Conservation (phyloP, 2,329 filamentous ascomycete species). For the Elsinoe ampelina region DNA sequence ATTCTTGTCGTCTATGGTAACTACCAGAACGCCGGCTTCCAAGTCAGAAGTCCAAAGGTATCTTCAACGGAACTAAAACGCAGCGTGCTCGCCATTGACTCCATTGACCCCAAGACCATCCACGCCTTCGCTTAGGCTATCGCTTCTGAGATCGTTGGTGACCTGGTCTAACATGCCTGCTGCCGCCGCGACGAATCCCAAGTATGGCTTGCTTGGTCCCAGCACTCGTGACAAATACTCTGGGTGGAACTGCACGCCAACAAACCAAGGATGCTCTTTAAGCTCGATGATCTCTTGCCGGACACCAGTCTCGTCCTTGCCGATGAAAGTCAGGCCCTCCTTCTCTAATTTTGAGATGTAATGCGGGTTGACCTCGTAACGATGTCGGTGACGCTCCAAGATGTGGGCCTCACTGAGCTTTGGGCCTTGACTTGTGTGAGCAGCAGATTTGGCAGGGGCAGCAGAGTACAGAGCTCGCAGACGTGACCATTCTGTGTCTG, state of each 20-base stretch:
- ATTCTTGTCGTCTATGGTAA: constrained; percentile 1
- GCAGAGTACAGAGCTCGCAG: constrained; percentile 65
- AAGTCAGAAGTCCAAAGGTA: background rate
- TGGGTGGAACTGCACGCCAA: constrained; percentile 81
- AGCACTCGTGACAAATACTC: constrained; percentile 74
- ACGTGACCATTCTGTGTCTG: constrained; percentile 66
- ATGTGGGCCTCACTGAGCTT: constrained; percentile 31
- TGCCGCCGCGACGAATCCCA: constrained; percentile 76
- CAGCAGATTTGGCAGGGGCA: constrained; percentile 27
- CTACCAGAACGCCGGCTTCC: background rate
- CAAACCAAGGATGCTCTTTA: constrained; percentile 74
- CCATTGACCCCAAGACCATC: constrained; percentile 12
- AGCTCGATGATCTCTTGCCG: constrained; percentile 79
- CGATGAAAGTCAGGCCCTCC: constrained; percentile 64
- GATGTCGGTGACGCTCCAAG: constrained; percentile 71
- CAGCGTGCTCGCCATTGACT: constrained; percentile 12
- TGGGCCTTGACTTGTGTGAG: background rate
- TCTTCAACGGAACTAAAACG: constrained; percentile 11
- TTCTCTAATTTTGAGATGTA: constrained; percentile 60
- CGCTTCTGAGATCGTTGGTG: constrained; percentile 21
- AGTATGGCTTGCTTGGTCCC: constrained; percentile 62
- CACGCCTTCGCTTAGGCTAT: constrained; percentile 9
- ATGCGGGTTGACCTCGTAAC: constrained; percentile 82
- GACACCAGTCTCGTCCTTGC: constrained; percentile 67
- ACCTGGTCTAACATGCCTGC: constrained; percentile 54